phyloP scores from a whole-genome alignment of 2,329 filamentous ascomycete species.

The Ophiostoma novo-ulmi region DNA sequence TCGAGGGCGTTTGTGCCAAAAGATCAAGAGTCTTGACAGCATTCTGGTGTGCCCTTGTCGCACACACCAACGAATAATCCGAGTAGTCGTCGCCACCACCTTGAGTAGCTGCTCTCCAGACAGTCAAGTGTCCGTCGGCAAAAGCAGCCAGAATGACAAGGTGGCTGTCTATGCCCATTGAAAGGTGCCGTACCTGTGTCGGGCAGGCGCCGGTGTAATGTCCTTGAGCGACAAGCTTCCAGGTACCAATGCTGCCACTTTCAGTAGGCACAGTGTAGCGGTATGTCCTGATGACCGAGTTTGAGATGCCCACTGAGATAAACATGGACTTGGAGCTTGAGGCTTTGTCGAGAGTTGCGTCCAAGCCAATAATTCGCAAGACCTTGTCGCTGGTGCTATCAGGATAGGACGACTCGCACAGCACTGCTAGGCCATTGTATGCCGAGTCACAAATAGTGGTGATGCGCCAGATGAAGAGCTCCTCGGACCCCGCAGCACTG shows the following conservation, averaged over 20 bases:
- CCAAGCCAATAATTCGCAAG: slow-evolving; percentile 60
- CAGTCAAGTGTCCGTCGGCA: slow-evolving; percentile 71
- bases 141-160: slow-evolving; percentile 60
- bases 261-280: slow-evolving; percentile 37
- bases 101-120: slow-evolving; percentile 44
- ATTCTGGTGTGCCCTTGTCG: slow-evolving; percentile 59
- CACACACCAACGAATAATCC: slow-evolving; percentile 27
- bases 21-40: slow-evolving; percentile 62
- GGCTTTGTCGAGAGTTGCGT: slow-evolving; percentile 16
- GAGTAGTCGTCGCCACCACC: slow-evolving; percentile 16
- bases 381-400: slow-evolving; percentile 53
- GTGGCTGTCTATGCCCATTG: slow-evolving; percentile 26
- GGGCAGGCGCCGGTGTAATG: slow-evolving; percentile 69
- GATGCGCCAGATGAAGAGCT: slow-evolving; percentile 81
- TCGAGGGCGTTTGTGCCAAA: slow-evolving; percentile 33
- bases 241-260: slow-evolving; percentile 30
- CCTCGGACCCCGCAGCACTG: slow-evolving; percentile 81
- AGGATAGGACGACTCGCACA: slow-evolving; percentile 52
- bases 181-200: slow-evolving; percentile 55
- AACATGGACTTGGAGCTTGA: slow-evolving; percentile 40
- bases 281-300: slow-evolving; percentile 68
- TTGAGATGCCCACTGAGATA: slow-evolving; percentile 73
- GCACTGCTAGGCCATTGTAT: slow-evolving; percentile 48
- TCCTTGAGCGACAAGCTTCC: slow-evolving; percentile 48
- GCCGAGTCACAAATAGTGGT: slow-evolving; percentile 44